Evolutionary conservation across 176 grass and related monocot species (phyloP), one percentile per base, ranked within the genome.

Genomic region (Oryza longistaminata): DNA sequence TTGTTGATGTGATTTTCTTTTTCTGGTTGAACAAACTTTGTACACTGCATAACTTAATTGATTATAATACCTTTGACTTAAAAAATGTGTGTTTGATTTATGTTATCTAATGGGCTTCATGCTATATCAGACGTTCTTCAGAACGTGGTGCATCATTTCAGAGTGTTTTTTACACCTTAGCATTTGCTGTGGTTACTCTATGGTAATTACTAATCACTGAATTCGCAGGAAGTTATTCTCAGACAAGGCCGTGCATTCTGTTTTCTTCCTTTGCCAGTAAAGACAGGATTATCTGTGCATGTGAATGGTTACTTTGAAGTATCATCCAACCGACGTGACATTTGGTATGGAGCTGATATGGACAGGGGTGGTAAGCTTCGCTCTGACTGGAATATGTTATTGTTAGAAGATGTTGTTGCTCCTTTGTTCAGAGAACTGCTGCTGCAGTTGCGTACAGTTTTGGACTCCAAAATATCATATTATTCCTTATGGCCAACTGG

Each of bases 301-400:
- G 95, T 98, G 87, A 98, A 98, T 91, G 93, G 90, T 87, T 98
- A 95, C 88, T 98, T 98, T 82, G 95, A 98, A 86, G 91, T 98
- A 86, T 95, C 95, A 1, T 98, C 95, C 52, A 98, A 98, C 78
- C 88, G 95, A 16, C 95, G 95, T 79, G 92, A 90, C 77, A 93
- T 98, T 84, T 98, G 95, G 95, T 98, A 92, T 80, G 95, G 95
- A 22, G 89, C 89, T 90, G 95, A 98, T 83, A 98, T 98, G 95
- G 95, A 98, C 85, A 94, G 91, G 68, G 95, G 91, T 85, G 95
- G 95, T 70, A 98, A 98, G 73, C 90, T 98, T 88, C 95, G 93
- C 61, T 98, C 95, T 82, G 95, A 98, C 70, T 98, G 95, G 95
- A 98, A 98, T 65, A 85, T 80, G 82, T 80, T 93, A 79, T 87